Evolutionary conservation across 2,329 filamentous ascomycete genomes (phyloP).

Genomic region (Aspergillus sp.): DNA sequence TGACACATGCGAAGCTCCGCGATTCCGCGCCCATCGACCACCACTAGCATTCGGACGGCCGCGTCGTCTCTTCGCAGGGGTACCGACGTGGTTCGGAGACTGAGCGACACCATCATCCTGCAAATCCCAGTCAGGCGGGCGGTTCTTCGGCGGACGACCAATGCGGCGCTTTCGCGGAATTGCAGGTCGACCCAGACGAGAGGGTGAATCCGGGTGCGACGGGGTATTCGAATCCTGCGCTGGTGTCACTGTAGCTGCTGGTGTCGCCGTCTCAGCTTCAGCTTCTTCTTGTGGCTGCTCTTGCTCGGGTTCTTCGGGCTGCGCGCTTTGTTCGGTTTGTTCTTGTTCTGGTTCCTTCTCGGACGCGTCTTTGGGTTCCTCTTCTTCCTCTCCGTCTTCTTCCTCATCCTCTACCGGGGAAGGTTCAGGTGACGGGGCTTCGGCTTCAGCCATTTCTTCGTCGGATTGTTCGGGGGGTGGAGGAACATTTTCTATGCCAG

Average conservation of each 20-base stretch:
- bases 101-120: conserved; percentile 45
- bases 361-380: conserved; percentile 28
- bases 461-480: conserved; percentile 39
- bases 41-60: conserved; percentile 49
- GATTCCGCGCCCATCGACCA: conserved; percentile 66
- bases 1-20: conserved; percentile 67
- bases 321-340: conserved; percentile 18
- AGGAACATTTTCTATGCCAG: conserved; percentile 34
- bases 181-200: conserved; percentile 45
- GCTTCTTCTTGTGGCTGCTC: conserved; percentile 26
- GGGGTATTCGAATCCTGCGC: conserved; percentile 37
- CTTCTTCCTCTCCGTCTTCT: conserved; percentile 25
- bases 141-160: conserved; percentile 81
- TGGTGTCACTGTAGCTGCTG: conserved; percentile 36
- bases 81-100: conserved; percentile 36
- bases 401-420: conserved; percentile 22
- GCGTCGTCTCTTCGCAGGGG: conserved; percentile 53
- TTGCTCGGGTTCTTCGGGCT: conserved; percentile 8
- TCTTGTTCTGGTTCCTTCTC: conserved; percentile 9
- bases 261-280: conserved; percentile 34
- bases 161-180: conserved; percentile 65
- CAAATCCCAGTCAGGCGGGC: conserved; percentile 68
- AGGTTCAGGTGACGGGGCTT: conserved; percentile 23
- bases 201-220: conserved; percentile 46
- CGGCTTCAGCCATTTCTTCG: conserved; percentile 37